Evolutionary conservation across 2,329 filamentous ascomycete genomes (phyloP), one percentile per base, ranked within the genome.

Genomic region (Chlorencoelia australis): DNA sequence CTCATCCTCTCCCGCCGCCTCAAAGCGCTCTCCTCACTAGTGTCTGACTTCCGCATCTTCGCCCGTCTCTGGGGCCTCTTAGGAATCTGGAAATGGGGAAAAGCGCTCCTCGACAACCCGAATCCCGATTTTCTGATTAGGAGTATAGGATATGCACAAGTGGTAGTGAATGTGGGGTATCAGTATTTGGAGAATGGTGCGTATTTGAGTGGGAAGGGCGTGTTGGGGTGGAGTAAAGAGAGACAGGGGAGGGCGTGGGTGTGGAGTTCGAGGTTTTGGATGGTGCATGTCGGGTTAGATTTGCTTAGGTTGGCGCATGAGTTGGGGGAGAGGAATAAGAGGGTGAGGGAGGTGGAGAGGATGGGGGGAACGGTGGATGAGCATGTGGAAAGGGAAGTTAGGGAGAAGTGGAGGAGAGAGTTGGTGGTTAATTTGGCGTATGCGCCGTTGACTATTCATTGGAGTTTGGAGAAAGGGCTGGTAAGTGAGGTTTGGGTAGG

Each of bases 111-210:
- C 52, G 31, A 48, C 10, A 35, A 43, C 43, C 52, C 47, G 0
- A 59, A 56, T 2, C 49, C 58, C 5, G 72, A 73, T 50, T 55
- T 51, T 3, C 47, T 63, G 30, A 61, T 67, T 44, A 66, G 60
- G 46, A 44, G 55, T 13, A 62, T 94, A 30, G 73, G 74, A 15
- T 79, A 76, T 59, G 63, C 71, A 5, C 82, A 91, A 58, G 73
- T 94, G 14, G 45, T 68, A 8, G 68, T 75, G 8, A 82, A 82
- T 57, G 60, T 81, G 7, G 56, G 65, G 7, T 94, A 82, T 64
- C 87, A 95, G 61, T 62, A 73, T 1, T 68, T 89, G 26, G 91
- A 98, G 66, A 95, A 94, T 61, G 69, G 72, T 25, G 82, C 82
- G 11, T 94, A 82, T 63, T 69, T 96, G 24, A 69, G 77, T 3